Evolutionary conservation across 345 rosid species (phyloP).

Genomic region (Eucalyptus pauciflora): DNA sequence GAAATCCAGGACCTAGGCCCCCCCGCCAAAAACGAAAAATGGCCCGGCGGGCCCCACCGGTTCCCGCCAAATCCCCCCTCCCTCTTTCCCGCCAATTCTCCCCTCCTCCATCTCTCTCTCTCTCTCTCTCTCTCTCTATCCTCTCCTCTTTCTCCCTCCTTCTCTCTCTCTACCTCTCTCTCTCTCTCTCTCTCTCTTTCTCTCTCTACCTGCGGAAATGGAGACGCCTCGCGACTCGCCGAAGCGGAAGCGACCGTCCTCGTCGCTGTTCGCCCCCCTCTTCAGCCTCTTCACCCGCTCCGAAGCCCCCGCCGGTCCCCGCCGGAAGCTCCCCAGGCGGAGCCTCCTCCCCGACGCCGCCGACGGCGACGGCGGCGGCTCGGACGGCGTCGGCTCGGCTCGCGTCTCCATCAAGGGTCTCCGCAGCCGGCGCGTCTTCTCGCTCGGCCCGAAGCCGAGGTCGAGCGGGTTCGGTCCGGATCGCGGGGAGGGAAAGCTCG

Average conservation of each 20-base stretch:
- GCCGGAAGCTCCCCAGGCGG: background rate
- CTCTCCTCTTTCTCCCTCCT: background rate
- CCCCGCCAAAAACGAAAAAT: background rate
- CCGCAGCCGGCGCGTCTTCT: constrained; percentile 44
- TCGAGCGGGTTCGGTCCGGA: background rate
- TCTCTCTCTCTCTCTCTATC: no score
- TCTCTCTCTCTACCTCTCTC: background rate
- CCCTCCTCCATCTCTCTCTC: background rate
- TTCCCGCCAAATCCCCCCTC: background rate
- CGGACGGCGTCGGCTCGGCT: background rate
- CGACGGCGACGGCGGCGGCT: background rate
- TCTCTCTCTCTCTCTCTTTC: no score
- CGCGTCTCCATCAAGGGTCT: constrained; percentile 35
- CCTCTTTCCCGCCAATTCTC: background rate
- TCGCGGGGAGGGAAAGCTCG: background rate
- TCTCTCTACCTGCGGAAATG: background rate
- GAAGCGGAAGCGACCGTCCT: background rate
- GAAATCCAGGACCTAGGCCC: background rate
- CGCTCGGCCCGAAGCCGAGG: constrained; percentile 7
- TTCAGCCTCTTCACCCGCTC: background rate
- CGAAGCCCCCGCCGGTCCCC: background rate
- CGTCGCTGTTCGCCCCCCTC: background rate
- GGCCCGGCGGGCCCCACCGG: background rate
- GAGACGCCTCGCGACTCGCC: background rate
- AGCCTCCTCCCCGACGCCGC: background rate